Evolutionary conservation across 495 filamentous ascomycete genomes (phyloP), one percentile per base, ranked within the genome.

Genomic region (Jackrogersella multiformis): DNA sequence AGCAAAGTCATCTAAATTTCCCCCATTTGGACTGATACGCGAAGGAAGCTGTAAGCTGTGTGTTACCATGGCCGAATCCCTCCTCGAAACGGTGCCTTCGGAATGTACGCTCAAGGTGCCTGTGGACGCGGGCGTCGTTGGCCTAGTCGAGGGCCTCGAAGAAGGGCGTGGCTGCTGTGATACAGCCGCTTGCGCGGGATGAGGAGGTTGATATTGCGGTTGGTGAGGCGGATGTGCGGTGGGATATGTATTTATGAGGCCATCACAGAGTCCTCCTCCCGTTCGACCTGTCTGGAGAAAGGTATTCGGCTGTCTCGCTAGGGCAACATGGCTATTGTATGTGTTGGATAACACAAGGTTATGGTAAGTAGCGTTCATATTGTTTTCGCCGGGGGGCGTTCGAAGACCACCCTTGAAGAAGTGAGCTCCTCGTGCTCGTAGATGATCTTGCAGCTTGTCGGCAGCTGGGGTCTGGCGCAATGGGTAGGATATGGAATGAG

Each of bases 1-100:
- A 39, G 92, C 90, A 74, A 96, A 94, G 65, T 94, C 90, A 2
- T 90, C 84, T 70, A 96, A 70, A 72, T 82, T 92, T 3, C 90
- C 89, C 41, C 90, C 89, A 66, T 82, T 88, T 10, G 87, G 77
- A 62, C 88, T 93, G 67, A 96, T 93, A 16, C 91, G 86, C 15
- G 81, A 69, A 4, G 92, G 92, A 16, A 95, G 87, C 60, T 88
- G 84, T 32, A 93, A 78, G 73, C 87, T 90, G 26, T 90, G 86
- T 21, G 78, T 76, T 2, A 85, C 85, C 67, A 87, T 79, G 18
- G 79, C 82, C 35, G 77, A 68, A 46, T 80, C 80, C 42, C 73
- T 76, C 38, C 69, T 61, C 21, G 72, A 65, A 15, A 69, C 53
- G 34, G 64, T 71, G 34, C 65, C 56, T 16, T 78, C 74, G 5